Percentiles rank a stretch among this genome's conserved stretches.
Conservation (phyloP, 1,284 basidiomycete genomes). For the Trichosporon sp. region DNA sequence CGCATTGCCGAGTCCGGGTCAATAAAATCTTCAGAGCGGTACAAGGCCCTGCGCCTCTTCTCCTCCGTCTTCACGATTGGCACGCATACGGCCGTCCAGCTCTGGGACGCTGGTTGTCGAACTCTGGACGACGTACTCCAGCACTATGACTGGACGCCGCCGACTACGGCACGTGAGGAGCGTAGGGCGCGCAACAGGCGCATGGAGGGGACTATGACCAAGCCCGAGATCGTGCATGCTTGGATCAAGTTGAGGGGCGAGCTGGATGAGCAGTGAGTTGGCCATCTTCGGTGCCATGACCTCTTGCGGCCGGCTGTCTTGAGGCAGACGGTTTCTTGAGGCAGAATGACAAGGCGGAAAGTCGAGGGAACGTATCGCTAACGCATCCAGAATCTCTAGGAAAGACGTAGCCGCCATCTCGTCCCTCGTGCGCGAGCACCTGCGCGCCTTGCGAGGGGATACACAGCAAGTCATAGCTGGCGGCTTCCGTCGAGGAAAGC, state of each 20-base stretch:
- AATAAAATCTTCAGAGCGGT: constrained; percentile 34
- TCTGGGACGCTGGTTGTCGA: constrained; percentile 43
- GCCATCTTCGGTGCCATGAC: neutral
- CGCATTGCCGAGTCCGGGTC: constrained; percentile 32
- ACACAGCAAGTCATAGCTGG: constrained; percentile 42
- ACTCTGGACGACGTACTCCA: constrained; percentile 36
- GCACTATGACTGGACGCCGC: constrained; percentile 30
- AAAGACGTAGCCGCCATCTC: constrained; percentile 44
- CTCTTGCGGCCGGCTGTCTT: no score
- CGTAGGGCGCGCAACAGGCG: constrained; percentile 28
- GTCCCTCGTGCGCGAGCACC: constrained; percentile 34
- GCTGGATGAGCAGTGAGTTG: constrained; percentile 34
- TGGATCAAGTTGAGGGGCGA: constrained; percentile 43
- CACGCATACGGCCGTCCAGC: constrained; percentile 34
- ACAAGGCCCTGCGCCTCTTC: constrained; percentile 33
- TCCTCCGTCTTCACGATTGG: constrained; percentile 45
- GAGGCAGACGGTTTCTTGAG: no score
- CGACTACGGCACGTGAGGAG: constrained; percentile 25
- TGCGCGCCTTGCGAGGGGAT: constrained; percentile 35
- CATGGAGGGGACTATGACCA: constrained; percentile 40
- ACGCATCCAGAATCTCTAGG: constrained; percentile 36
- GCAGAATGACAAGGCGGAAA: no score
- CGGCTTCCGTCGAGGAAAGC: constrained; percentile 46
- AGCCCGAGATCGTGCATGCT: constrained; percentile 42
- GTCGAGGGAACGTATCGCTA: no score